Base-by-base conservation (phyloP, 345 rosid species). In the Gossypioides kirkii region DNA sequence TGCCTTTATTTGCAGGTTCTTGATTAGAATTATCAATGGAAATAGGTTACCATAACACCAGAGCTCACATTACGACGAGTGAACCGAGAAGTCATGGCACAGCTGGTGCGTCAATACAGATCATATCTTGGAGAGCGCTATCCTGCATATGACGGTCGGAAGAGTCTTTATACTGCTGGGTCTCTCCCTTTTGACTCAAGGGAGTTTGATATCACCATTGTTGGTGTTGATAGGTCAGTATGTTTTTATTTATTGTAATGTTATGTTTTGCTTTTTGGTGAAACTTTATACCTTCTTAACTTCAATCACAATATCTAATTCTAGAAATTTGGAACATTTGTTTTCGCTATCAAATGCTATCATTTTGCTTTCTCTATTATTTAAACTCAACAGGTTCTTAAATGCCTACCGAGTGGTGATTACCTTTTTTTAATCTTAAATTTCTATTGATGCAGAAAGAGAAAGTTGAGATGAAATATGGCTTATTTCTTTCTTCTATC, bases 61-160 rank as follows among this genome's bases (percentile, higher is more conserved):
- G 96, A 88, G 41, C 89, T 91, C 26, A 70, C 91, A 55, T 91
- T 93, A 32, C 78, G 97, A 43, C 91, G 88, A 46, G 91, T 91
- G 46, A 93, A 87, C 74, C 97, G 97, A 28, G 94, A 93, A 74
- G 93, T 91, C 71, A 91, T 91, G 90, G 78, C 83, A 74, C 82
- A 80, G 52, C 86, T 93, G 25, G 96, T 91, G 41, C n/a, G n/a
- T n/a, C n/a, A n/a, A n/a, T n/a, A n/a, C n/a, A n/a, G n/a, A n/a
- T n/a, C n/a, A n/a, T n/a, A 89, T 78, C 97, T 93, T 61, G 97
- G 95, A 62, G 84, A 65, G 75, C 92, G 98, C 20, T 94, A 87
- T 80, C 98, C 98, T 1, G 98, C 93, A 32, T 32, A 5, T 32
- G 38, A 32, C 38, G 7, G 7, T 7, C 38, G 38, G 1, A 32